These are phyloP conservation scores for Xylaria sp. DNA, from an alignment of 495 filamentous ascomycete genomes.

Conservation along the genomic window DNA sequence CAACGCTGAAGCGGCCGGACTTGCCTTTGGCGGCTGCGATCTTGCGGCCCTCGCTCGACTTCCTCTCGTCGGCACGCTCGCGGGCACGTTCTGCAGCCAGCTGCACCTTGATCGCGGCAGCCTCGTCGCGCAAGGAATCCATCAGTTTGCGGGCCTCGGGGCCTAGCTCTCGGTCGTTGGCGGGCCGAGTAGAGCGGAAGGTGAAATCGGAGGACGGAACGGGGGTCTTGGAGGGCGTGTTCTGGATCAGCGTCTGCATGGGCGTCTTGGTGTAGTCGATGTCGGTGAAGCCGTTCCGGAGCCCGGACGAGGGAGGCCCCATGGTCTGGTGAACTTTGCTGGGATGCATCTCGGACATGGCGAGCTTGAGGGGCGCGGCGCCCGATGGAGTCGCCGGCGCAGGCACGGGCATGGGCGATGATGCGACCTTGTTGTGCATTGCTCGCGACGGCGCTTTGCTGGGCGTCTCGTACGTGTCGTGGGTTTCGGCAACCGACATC, in stretches of 20 bases:
- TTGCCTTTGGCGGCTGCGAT: constrained; percentile 82
- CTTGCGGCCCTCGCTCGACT: constrained; percentile 61
- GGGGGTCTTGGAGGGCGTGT: constrained; percentile 58
- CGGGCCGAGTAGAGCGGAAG: constrained; percentile 68
- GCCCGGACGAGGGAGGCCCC: constrained; percentile 68
- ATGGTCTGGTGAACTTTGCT: constrained; percentile 76
- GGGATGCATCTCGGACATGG: constrained; percentile 78
- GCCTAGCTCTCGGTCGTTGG: constrained; percentile 65
- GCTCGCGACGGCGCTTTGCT: neutral
- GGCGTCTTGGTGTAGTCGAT: constrained; percentile 54
- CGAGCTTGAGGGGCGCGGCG: constrained; percentile 60
- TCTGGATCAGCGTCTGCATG: constrained; percentile 39
- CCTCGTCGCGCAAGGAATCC: constrained; percentile 75
- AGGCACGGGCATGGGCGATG: constrained; percentile 50
- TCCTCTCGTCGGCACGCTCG: constrained; percentile 51
- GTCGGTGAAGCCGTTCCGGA: constrained; percentile 72
- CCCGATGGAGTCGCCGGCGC: constrained; percentile 50
- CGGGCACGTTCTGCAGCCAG: constrained; percentile 62
- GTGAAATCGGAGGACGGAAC: constrained; percentile 70
- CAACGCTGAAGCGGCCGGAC: constrained; percentile 76
- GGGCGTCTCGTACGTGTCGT: constrained; percentile 40
- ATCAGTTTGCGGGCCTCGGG: constrained; percentile 78
- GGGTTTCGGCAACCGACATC: constrained; percentile 52
- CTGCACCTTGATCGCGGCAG: constrained; percentile 68
- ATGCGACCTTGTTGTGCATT: constrained; percentile 28